phyloP scores from a whole-genome alignment of 2,329 filamentous ascomycete genomes.

The Nectriaceae sp. region DNA sequence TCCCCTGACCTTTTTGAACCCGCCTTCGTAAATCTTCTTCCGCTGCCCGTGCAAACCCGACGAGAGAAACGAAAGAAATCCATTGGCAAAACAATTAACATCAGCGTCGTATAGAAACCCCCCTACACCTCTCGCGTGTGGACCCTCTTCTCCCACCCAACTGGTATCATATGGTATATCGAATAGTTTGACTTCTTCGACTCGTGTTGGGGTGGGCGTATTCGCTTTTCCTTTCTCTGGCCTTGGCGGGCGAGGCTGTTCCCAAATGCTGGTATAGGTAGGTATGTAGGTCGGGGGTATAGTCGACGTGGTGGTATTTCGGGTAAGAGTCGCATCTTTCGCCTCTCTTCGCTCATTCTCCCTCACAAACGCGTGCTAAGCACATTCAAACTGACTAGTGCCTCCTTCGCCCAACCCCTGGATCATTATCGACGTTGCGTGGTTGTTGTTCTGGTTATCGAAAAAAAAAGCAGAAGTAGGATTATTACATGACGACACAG shows the following conservation, averaged over 20 bases:
- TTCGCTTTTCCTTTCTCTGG: constrained; percentile 15
- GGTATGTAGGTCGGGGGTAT: background rate
- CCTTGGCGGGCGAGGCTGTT: constrained; percentile 14
- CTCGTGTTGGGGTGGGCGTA: constrained; percentile 19
- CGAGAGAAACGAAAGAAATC: constrained; percentile 15
- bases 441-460: constrained; percentile 29
- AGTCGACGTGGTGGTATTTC: constrained; percentile 17
- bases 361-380: constrained; percentile 23
- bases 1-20: constrained; percentile 31
- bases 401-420: constrained; percentile 30
- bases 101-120: constrained; percentile 19
- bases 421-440: constrained; percentile 34
- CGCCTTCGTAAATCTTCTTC: constrained; percentile 22
- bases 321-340: constrained; percentile 19
- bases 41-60: constrained; percentile 12
- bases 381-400: constrained; percentile 30
- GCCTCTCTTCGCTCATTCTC: constrained; percentile 15
- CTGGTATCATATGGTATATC: constrained; percentile 29
- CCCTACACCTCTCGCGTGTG: constrained; percentile 19
- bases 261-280: constrained; percentile 13
- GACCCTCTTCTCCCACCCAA: constrained; percentile 25
- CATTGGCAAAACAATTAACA: constrained; percentile 26
- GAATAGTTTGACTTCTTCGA: constrained; percentile 25
- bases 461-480: constrained; percentile 24
- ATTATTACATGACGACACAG: constrained; percentile 86